Evolutionary conservation across 139 green algal species (phyloP).

Genomic region (Microglena sp.): DNA sequence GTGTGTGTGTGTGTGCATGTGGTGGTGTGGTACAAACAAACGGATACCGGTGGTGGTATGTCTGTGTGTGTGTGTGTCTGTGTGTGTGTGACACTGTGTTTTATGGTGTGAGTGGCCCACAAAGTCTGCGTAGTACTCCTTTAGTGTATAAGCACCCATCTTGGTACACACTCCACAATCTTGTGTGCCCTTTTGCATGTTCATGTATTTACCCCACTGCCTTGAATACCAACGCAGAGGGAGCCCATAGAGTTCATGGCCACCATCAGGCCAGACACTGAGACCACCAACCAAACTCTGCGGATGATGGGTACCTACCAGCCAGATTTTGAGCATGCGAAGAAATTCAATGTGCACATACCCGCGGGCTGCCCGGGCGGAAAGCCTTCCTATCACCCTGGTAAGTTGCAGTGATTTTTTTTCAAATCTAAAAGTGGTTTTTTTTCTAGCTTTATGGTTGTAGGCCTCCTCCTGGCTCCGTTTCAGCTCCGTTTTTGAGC

Average conservation of each 20-base stretch:
- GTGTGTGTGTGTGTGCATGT: too few species aligned
- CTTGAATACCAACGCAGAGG: not conserved
- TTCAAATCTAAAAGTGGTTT: too few species aligned
- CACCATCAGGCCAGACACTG: conserved; percentile 12
- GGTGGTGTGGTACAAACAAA: too few species aligned
- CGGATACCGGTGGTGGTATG: too few species aligned
- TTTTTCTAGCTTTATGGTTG: too few species aligned
- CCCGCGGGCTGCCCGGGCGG: not conserved
- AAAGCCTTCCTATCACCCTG: too few species aligned
- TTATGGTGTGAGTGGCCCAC: too few species aligned
- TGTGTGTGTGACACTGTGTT: too few species aligned
- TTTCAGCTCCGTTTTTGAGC: too few species aligned
- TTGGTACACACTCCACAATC: not conserved
- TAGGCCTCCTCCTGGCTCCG: too few species aligned
- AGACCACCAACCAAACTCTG: conserved; percentile 28
- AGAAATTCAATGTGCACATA: conserved; percentile 9
- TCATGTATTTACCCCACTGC: not conserved
- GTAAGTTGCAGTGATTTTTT: too few species aligned
- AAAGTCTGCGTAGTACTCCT: not conserved
- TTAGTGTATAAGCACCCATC: not conserved
- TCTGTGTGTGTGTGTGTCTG: too few species aligned
- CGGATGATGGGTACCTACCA: conserved; percentile 30
- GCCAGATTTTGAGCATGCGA: conserved; percentile 5
- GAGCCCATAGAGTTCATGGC: conserved; percentile 19
- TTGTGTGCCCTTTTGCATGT: conserved; percentile 3